Evolutionary conservation across 208 protist genomes (phyloP).

Genomic region (Strigomonas galati): DNA sequence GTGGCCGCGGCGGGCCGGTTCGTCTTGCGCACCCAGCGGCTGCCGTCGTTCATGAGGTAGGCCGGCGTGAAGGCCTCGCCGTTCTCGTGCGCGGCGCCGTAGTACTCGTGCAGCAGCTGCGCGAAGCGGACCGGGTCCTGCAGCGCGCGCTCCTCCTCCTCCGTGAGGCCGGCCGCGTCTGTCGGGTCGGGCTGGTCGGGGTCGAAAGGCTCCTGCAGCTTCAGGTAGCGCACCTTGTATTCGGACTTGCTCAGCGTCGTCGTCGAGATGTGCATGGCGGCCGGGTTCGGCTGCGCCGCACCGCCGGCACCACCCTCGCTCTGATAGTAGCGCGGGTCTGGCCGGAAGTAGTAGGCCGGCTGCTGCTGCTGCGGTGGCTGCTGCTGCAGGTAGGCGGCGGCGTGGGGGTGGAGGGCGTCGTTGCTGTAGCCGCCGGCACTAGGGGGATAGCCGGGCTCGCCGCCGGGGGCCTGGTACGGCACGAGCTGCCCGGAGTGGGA

Average conservation of each 20-base stretch:
- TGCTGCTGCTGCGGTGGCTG: slow-evolving; percentile 10
- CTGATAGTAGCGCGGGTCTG: not conserved
- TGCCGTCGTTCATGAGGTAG: slow-evolving; percentile 40
- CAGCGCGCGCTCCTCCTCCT: slow-evolving; percentile 35
- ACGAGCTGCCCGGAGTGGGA: not conserved
- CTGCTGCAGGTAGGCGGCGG: not conserved
- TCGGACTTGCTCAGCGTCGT: slow-evolving; percentile 50
- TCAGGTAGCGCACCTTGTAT: slow-evolving; percentile 56
- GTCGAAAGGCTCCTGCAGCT: slow-evolving; percentile 29
- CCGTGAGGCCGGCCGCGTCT: slow-evolving; percentile 24
- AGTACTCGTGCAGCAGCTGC: slow-evolving; percentile 19
- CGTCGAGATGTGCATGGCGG: slow-evolving; percentile 30
- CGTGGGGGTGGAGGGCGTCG: slow-evolving; percentile 2
- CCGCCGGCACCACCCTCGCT: slow-evolving; percentile 1
- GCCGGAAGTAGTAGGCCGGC: not conserved
- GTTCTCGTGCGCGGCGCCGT: not conserved
- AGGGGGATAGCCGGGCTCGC: no score
- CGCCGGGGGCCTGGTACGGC: not conserved
- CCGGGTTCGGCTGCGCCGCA: not conserved
- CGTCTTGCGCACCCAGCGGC: slow-evolving; percentile 38
- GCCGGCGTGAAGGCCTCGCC: slow-evolving; percentile 12
- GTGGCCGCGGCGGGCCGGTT: slow-evolving; percentile 34
- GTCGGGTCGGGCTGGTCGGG: slow-evolving; percentile 33
- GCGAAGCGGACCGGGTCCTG: slow-evolving; percentile 39
- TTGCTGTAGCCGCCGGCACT: no score